Evolutionary conservation across 768 basidiomycete genomes (phyloP).

Genomic region (Lactarius evosmus): DNA sequence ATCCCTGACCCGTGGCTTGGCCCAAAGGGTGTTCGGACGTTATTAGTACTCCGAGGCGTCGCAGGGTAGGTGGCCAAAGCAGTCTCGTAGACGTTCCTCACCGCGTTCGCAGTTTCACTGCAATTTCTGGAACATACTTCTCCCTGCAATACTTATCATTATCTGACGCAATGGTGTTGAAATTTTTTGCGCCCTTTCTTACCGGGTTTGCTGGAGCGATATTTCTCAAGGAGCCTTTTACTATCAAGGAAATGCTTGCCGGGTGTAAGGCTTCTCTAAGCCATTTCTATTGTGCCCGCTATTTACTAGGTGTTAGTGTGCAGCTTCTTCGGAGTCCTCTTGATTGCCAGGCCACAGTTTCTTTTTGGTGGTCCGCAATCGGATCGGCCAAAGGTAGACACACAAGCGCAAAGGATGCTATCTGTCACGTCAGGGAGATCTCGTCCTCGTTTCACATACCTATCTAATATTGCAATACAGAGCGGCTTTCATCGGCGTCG

Average conservation of each 20-base stretch:
- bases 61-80: background rate
- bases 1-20: background rate
- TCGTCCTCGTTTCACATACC: background rate
- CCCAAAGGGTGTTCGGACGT: background rate
- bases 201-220: conserved; percentile 61
- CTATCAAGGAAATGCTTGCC: conserved; percentile 52
- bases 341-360: conserved; percentile 75
- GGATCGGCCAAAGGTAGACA: conserved; percentile 26
- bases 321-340: conserved; percentile 70
- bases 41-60: background rate
- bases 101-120: conserved; percentile 54
- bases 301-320: conserved; percentile 39
- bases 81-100: background rate
- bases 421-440: conserved; percentile 52
- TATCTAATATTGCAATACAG: conserved; percentile 34
- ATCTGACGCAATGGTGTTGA: conserved; percentile 73
- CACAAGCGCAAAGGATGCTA: conserved; percentile 43
- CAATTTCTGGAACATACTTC: conserved; percentile 66
- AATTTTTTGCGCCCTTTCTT: conserved; percentile 67
- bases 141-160: conserved; percentile 72
- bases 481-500: conserved; percentile 60
- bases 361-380: conserved; percentile 52
- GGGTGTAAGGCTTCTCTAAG: conserved; percentile 38
- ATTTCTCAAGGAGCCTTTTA: conserved; percentile 58
- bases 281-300: background rate